Evolutionary conservation across 2,329 filamentous ascomycete species (phyloP).

Genomic region (Byssoonygena ceratinophila): DNA sequence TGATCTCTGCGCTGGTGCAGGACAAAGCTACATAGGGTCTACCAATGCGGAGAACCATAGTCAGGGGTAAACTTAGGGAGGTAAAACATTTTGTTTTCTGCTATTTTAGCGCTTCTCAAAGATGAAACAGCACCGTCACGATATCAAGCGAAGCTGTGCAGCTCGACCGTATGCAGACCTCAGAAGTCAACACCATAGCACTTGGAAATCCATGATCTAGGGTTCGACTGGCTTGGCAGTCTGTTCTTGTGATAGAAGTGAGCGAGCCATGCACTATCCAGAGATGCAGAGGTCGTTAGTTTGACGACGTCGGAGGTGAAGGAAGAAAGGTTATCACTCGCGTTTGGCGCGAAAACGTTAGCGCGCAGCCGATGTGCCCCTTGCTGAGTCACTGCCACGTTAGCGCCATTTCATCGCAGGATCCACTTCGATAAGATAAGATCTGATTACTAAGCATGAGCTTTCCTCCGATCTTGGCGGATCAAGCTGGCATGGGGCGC

Average conservation of each 20-base stretch:
- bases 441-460: not conserved
- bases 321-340: not conserved
- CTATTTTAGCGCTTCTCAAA: slow-evolving; percentile 4
- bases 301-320: not conserved
- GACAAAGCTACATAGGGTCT: not conserved
- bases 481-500: no score
- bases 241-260: no score
- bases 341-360: not conserved
- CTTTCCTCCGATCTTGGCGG: no score
- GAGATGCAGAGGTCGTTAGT: not conserved
- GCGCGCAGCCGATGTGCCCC: not conserved
- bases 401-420: not conserved
- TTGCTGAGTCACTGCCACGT: not conserved
- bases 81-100: slow-evolving; percentile 7
- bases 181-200: no score
- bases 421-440: slow-evolving; percentile 11
- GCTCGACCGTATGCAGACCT: no score
- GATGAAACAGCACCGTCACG: not conserved
- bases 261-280: no score
- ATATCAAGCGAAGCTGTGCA: no score
- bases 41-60: no score
- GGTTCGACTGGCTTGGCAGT: not conserved
- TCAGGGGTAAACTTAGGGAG: not conserved
- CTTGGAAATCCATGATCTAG: no score
- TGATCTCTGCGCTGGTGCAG: not conserved